Evolutionary conservation across 1,139 yeast genomes (phyloP), one percentile per base, ranked within the genome.

Genomic region (Candida sp.): DNA sequence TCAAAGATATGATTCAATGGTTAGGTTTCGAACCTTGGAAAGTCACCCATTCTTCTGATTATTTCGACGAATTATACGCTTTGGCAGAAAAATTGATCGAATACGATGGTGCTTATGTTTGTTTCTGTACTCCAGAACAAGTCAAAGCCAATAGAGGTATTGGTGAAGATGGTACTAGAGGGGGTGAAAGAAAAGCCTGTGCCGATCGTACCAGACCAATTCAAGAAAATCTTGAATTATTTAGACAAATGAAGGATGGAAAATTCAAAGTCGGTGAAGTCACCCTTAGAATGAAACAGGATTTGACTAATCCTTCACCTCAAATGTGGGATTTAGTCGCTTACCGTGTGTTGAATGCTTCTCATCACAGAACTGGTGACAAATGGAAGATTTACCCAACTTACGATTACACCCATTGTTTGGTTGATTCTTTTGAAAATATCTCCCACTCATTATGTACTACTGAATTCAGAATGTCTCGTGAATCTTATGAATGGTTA

Each of bases 311-410:
- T 33, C 96, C 97, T 52, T 87, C 89, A 53, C 99, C 99, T 21
- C 99, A 93, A 70, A 95, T 95, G 99, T 95, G 99, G 99, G 99
- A 95, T 67, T 79, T 93, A 54, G 95, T 93, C 47, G 99, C 99
- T n/a, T 95, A 95, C 70, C 82, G 99, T 65, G 97, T 95, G 5
- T 75, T 95, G 56, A 77, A 91, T 56, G 91, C 96, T 22, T 81
- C 89, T 25, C 99, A 95, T 68, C 96, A 93, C 66, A 84, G 99
- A 69, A 93, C 99, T 12, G 99, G 98, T 44, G 84, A 81, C 61
- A 87, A 87, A 65, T 95, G 99, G 99, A 89, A 86, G 68, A 91
- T 95, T 48, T 95, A 95, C 61, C 99, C 99, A 50, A 95, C 99
- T 19, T 95, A 95, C 63, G 99, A 95, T 64, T 95, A 95, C 70